These are phyloP conservation scores for Taphrina wiesneri DNA, from an alignment of 1,139 yeast species.

Conservation along the genomic window DNA sequence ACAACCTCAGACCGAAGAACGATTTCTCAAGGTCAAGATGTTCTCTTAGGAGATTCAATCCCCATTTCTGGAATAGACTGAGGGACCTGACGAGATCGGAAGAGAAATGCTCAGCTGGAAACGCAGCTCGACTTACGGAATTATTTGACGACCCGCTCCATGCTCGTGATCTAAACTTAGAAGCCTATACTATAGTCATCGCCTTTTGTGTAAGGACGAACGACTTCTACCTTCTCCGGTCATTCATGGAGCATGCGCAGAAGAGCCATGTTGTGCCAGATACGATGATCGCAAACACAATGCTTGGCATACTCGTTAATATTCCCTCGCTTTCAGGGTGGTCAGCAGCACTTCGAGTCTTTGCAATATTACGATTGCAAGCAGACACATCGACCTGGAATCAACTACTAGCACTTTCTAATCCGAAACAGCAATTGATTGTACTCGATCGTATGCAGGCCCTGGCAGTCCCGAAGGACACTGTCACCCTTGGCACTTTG, in stretches of 20 bases:
- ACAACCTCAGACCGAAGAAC: not conserved
- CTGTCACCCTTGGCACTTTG: not conserved
- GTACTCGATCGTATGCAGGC: not conserved
- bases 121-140: not conserved
- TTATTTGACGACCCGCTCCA: constrained; percentile 3
- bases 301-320: constrained; percentile 17
- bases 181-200: constrained; percentile 4
- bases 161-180: not conserved
- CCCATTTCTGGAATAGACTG: not conserved
- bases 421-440: not conserved
- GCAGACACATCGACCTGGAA: constrained; percentile 18
- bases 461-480: not conserved
- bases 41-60: not conserved
- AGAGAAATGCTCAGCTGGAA: not conserved
- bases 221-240: constrained; percentile 1
- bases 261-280: not conserved
- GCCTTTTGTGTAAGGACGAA: not conserved
- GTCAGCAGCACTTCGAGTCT: constrained; percentile 6
- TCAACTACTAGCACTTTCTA: constrained; percentile 2
- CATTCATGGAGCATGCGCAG: constrained; percentile 15
- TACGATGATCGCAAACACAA: not conserved
- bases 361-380: not conserved
- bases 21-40: not conserved
- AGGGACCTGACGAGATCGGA: not conserved
- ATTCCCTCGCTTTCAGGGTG: not conserved